A percentile compares a stretch with the other conserved stretches of the same genome.
Conservation (phyloP, 1,284 basidiomycete genomes). For the Malassezia arunalokei region DNA sequence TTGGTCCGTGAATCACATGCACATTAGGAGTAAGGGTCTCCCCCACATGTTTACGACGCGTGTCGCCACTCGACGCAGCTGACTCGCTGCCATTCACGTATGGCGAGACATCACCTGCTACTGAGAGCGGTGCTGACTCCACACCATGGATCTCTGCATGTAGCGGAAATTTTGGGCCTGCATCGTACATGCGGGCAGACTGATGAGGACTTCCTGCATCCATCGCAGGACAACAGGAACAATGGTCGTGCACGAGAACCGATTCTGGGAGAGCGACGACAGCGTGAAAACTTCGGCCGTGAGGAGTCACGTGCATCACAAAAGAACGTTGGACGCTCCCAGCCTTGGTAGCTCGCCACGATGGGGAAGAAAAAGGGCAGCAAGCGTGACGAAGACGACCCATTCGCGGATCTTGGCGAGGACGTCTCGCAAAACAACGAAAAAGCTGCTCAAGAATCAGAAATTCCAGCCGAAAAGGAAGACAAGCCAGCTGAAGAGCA, state of each 20-base stretch:
- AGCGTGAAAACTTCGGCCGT: conserved; percentile 11
- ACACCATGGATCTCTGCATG: neutral
- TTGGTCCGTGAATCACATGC: conserved; percentile 36
- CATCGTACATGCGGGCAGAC: conserved; percentile 4
- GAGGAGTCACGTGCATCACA: conserved; percentile 9
- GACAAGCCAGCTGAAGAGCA: neutral
- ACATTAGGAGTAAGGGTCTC: conserved; percentile 11
- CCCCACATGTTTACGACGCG: neutral
- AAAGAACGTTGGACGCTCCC: neutral
- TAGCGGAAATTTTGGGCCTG: conserved; percentile 1
- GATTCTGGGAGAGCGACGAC: neutral
- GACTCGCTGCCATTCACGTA: too few relatives aligned
- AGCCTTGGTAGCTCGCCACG: conserved; percentile 12
- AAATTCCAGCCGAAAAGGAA: neutral
- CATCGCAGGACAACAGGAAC: conserved; percentile 1
- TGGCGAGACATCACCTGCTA: neutral
- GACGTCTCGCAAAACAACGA: conserved; percentile 24
- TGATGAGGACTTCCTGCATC: conserved; percentile 1
- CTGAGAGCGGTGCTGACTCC: neutral
- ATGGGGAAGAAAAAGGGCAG: conserved; percentile 39
- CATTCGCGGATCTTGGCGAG: conserved; percentile 35
- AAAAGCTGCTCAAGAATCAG: conserved; percentile 1
- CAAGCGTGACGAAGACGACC: conserved; percentile 36
- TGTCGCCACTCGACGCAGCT: neutral
- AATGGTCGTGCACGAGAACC: neutral